phyloP scores from a whole-genome alignment of 2,329 filamentous ascomycete genomes.

The Aspergillus persii region DNA sequence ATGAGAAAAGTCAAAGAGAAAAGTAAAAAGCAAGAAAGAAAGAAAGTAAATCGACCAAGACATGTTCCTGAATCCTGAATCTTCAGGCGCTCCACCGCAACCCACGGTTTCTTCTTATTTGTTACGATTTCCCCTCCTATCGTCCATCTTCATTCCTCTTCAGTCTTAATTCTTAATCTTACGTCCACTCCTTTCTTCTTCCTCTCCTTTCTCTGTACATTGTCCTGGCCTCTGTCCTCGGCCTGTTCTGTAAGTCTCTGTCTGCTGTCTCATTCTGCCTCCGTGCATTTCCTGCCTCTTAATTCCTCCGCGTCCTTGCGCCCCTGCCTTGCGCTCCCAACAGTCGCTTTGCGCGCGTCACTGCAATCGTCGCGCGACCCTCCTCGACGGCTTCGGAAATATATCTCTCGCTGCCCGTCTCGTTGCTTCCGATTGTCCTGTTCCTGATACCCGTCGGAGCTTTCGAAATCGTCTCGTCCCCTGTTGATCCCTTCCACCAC shows the following conservation, averaged over 20 bases:
- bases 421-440: neutral
- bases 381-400: slow-evolving; percentile 5
- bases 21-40: no score
- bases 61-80: no score
- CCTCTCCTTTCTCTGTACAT: slow-evolving; percentile 1
- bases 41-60: no score
- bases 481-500: slow-evolving; percentile 16
- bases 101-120: neutral
- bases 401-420: slow-evolving; percentile 6
- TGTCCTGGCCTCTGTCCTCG: neutral
- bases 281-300: slow-evolving; percentile 4
- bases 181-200: neutral
- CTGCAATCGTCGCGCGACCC: neutral
- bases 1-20: no score
- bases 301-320: slow-evolving; percentile 15
- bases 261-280: neutral
- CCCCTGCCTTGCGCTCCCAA: slow-evolving; percentile 19
- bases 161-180: neutral
- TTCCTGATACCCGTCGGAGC: slow-evolving; percentile 7
- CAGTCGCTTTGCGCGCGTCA: neutral
- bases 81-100: no score
- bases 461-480: slow-evolving; percentile 8
- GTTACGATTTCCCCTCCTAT: slow-evolving; percentile 9
- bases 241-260: neutral
- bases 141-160: neutral